Evolutionary conservation across 805 yeast genomes (phyloP).

Genomic region (Candida broadrunensis): DNA sequence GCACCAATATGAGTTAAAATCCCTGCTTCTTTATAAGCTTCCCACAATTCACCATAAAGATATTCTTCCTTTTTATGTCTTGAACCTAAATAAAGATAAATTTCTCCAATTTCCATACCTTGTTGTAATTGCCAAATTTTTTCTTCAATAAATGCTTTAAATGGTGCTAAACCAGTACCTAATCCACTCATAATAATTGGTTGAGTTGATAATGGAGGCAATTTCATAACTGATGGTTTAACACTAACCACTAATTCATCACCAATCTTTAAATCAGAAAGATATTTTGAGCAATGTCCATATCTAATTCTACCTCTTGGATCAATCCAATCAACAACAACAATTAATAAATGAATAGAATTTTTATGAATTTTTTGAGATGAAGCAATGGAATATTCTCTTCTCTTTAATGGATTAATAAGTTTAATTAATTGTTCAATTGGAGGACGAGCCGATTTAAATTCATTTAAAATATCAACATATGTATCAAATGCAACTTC

Average conservation of each 20-base stretch:
- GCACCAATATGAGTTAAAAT: constrained; percentile 93
- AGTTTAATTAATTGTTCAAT: constrained; percentile 66
- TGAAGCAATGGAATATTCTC: constrained; percentile 97
- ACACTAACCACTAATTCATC: constrained; percentile 89
- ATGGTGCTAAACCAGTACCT: constrained; percentile 97
- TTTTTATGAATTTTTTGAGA: constrained; percentile 90
- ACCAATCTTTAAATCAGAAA: constrained; percentile 77
- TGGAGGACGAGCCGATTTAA: constrained; percentile 77
- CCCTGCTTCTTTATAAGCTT: constrained; percentile 91
- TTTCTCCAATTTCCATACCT: constrained; percentile 85
- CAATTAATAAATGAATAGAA: constrained; percentile 86
- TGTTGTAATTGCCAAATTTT: constrained; percentile 89
- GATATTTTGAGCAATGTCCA: constrained; percentile 92
- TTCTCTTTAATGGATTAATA: constrained; percentile 86
- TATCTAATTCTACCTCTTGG: constrained; percentile 78
- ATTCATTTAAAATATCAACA: constrained; percentile 76
- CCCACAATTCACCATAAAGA: constrained; percentile 95
- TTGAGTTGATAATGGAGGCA: constrained; percentile 81
- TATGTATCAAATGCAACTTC: constrained; percentile 81
- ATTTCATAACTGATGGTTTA: constrained; percentile 95
- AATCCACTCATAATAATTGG: constrained; percentile 96
- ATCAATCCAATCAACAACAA: constrained; percentile 95
- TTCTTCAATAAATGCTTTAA: constrained; percentile 96
- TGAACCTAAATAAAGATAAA: constrained; percentile 85
- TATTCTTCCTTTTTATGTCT: constrained; percentile 95